Percentiles rank a stretch among this genome's conserved stretches.
Conservation (phyloP, 768 basidiomycete genomes). For the Candolleomyces eurysporus region DNA sequence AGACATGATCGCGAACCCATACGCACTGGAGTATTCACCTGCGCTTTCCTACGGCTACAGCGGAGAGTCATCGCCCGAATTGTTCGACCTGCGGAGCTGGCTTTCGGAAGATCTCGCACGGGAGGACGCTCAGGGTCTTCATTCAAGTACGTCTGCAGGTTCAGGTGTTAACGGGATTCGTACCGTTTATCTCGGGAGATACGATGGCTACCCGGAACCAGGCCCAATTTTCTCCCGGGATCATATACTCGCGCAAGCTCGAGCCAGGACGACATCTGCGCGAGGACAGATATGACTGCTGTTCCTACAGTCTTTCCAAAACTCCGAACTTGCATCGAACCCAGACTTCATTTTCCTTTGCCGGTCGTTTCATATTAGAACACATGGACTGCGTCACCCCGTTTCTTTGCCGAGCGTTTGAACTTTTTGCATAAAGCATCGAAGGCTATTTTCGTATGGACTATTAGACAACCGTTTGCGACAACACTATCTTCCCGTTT, state of each 20-base stretch:
- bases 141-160: background rate
- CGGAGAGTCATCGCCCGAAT: slow-evolving; percentile 14
- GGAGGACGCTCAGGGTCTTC: slow-evolving; percentile 5
- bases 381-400: background rate
- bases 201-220: background rate
- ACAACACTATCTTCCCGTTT: too few species aligned
- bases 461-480: too few species aligned
- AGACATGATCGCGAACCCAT: background rate
- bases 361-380: background rate
- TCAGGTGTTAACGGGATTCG: background rate
- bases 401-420: background rate
- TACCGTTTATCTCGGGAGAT: background rate
- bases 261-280: background rate
- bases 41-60: background rate
- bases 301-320: background rate
- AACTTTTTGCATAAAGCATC: background rate
- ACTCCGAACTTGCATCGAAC: background rate
- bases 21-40: background rate
- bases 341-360: background rate
- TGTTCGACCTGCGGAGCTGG: slow-evolving; percentile 30
- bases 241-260: background rate
- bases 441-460: background rate
- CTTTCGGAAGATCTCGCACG: slow-evolving; percentile 24
- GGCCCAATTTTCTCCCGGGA: background rate
- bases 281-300: background rate